Base-by-base conservation (phyloP, 1,284 basidiomycete species). In the Cryptococcus hybrid region DNA sequence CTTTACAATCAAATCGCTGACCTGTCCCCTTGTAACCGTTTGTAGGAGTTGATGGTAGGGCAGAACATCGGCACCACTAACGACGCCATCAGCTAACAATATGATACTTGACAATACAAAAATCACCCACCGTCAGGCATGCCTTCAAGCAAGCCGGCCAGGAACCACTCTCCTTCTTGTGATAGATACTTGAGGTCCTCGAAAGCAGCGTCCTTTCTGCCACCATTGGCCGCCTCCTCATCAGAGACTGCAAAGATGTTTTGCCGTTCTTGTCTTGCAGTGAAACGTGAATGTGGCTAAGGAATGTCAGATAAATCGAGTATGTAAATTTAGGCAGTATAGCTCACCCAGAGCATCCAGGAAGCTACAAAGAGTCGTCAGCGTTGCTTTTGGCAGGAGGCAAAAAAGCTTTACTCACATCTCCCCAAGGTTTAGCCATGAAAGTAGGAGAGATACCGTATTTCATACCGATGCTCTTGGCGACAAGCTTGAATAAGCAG, bases 1-100 rank as follows among this genome's bases (percentile, higher is more conserved):
- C 5, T 15, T 3, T 5, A 12, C 48, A 7, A 12, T 56, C 12
- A 7, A 15, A 56, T 47, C 1, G 18, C 73, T 54, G 55, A 76
- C 87, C 73, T 92, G 91, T 15, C 93, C 93, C 90, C 93, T 13
- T 92, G 87, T 11, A 99, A 84, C 18, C 94, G 89, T 75, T 98
- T 99, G 81, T 98, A 99, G n/a, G 92, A 92, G 71, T 95, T 95
- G 77, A 96, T 88, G 0, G 89, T 96, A 0, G 93, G 92, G 39
- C 94, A 93, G 57, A 96, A 80, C 61, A 79, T 64, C 1, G 79
- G 79, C 60, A 80, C 72, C 51, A 78, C 74, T 77, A 58, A 15
- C 7, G 39, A n/a, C 8, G n/a, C 1, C 7, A 18, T 49, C 15
- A 36, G 15, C 15, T 12, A 34, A 34, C 44, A n/a, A 51, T 13